Evolutionary conservation across 2,329 filamentous ascomycete species (phyloP).

Genomic region (Aspergillus tubingensis): DNA sequence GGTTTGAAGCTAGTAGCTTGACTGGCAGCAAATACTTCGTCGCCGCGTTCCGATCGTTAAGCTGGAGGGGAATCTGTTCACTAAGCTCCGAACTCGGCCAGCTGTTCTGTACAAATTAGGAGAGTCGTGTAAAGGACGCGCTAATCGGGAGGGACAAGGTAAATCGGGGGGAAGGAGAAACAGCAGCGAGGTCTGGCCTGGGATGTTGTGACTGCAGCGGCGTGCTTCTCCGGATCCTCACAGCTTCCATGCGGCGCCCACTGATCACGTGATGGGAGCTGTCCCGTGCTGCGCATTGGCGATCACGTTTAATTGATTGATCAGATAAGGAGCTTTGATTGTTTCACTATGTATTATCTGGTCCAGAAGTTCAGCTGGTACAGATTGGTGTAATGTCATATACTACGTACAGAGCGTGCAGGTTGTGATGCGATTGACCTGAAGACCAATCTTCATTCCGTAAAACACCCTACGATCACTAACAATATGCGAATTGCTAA

Average conservation of each 20-base stretch:
- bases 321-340: not conserved
- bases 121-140: not conserved
- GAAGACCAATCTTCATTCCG: not conserved
- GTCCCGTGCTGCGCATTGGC: constrained; percentile 1
- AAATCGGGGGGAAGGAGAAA: not conserved
- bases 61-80: not conserved
- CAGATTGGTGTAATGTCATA: not conserved
- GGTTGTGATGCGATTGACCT: not conserved
- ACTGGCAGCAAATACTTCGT: constrained; percentile 1
- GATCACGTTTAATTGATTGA: not conserved
- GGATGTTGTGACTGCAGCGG: constrained; percentile 1
- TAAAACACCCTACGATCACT: not conserved
- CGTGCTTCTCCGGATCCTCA: constrained; percentile 8
- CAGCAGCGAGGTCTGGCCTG: not conserved
- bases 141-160: not conserved
- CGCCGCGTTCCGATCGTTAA: not conserved
- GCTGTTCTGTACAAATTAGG: not conserved
- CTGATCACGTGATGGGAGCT: constrained; percentile 5
- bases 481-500: not conserved
- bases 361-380: not conserved
- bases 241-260: constrained; percentile 3
- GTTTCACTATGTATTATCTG: not conserved
- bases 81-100: no score
- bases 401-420: not conserved
- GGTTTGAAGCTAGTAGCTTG: not conserved